Evolutionary conservation across 2,329 filamentous ascomycete species (phyloP).

Genomic region (Mycogone perniciosa): DNA sequence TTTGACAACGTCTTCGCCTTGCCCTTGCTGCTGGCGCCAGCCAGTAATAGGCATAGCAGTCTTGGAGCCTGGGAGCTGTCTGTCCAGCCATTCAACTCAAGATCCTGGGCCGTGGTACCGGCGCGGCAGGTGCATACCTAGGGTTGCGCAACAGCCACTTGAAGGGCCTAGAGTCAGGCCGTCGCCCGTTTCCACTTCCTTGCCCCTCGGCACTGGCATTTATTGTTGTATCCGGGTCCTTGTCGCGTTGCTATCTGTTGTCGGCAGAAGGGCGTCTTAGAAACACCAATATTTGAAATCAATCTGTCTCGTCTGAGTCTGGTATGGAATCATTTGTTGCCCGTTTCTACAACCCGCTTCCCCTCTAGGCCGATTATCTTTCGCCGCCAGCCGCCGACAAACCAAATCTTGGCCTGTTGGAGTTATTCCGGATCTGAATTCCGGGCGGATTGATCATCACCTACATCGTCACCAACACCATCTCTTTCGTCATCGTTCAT

Average conservation of each 20-base stretch:
- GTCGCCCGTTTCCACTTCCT: background rate
- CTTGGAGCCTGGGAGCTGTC: slow-evolving; percentile 5
- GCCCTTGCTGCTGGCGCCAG: slow-evolving; percentile 8
- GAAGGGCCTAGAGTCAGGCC: background rate
- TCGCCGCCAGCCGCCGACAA: slow-evolving; percentile 4
- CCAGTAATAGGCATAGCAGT: slow-evolving; percentile 12
- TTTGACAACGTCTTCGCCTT: background rate
- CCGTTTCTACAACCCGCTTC: slow-evolving; percentile 5
- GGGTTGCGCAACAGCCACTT: slow-evolving; percentile 7
- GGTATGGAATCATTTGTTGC: slow-evolving; percentile 5
- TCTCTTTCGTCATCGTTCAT: slow-evolving; percentile 22
- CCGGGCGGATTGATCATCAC: background rate
- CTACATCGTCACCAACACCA: slow-evolving; percentile 6
- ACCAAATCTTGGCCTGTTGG: background rate
- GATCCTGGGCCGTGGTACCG: slow-evolving; percentile 9
- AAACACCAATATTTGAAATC: background rate
- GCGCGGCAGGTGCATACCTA: slow-evolving; percentile 1
- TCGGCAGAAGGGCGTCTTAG: background rate
- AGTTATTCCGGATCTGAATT: background rate
- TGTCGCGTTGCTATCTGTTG: background rate
- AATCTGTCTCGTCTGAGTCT: slow-evolving; percentile 3
- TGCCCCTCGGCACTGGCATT: background rate
- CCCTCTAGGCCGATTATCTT: slow-evolving; percentile 9
- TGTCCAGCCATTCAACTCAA: background rate
- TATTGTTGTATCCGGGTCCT: background rate